Evolutionary conservation across 2,329 filamentous ascomycete genomes (phyloP).

Genomic region (Diaporthe longicolla): DNA sequence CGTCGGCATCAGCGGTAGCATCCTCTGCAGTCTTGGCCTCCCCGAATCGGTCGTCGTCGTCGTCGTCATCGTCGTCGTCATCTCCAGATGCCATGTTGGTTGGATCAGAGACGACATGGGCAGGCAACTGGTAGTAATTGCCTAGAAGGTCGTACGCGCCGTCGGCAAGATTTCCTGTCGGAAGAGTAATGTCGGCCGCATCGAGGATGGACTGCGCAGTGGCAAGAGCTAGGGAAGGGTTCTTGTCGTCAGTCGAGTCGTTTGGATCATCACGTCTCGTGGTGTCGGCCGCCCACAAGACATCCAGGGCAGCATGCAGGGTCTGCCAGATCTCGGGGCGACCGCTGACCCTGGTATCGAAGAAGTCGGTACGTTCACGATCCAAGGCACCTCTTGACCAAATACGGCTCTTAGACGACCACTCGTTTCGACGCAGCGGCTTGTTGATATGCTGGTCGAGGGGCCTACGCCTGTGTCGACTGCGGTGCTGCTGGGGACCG

Average conservation of each 20-base stretch:
- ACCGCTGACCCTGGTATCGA: conserved; percentile 89
- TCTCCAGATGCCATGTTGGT: conserved; percentile 61
- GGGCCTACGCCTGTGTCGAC: conserved; percentile 56
- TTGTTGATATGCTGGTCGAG: conserved; percentile 78
- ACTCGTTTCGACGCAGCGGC: conserved; percentile 75
- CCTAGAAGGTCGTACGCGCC: conserved; percentile 81
- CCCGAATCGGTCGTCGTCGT: conserved; percentile 1
- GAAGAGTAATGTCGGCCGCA: conserved; percentile 82
- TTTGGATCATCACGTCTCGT: conserved; percentile 37
- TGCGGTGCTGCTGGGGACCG: conserved; percentile 46
- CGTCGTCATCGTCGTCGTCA: conserved; percentile 44
- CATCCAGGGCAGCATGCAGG: conserved; percentile 75
- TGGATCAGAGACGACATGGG: conserved; percentile 79
- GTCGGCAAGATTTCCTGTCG: conserved; percentile 79
- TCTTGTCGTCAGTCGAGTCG: conserved; percentile 51
- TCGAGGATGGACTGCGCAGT: conserved; percentile 86
- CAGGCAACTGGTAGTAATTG: conserved; percentile 77
- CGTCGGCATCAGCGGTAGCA: conserved; percentile 48
- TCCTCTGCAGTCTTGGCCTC: conserved; percentile 46
- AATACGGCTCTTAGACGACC: conserved; percentile 72
- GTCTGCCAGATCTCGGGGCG: conserved; percentile 85
- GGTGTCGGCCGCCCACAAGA: conserved; percentile 72
- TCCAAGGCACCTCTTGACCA: conserved; percentile 81
- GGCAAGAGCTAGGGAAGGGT: conserved; percentile 60
- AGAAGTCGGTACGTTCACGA: conserved; percentile 84